Percentiles rank a stretch among this genome's conserved stretches.
Conservation (phyloP, 2,329 filamentous ascomycete species). For the Microdochium bolleyi region DNA sequence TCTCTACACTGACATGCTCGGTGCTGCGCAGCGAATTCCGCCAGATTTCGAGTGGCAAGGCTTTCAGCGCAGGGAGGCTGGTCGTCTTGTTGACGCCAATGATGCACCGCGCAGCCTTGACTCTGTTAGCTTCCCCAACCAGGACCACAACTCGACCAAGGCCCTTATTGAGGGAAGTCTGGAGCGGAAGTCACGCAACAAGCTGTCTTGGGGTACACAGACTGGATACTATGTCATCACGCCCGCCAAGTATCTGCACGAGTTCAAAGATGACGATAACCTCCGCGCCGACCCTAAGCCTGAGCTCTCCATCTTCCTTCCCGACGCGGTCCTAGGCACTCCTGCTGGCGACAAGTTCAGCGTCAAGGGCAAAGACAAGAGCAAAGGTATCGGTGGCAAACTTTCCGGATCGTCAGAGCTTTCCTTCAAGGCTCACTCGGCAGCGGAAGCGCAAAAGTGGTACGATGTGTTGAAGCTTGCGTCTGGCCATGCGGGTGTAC, state of each 20-base stretch:
- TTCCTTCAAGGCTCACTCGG: conserved; percentile 77
- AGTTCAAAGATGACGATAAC: conserved; percentile 89
- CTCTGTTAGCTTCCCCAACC: conserved; percentile 78
- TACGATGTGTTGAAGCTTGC: conserved; percentile 61
- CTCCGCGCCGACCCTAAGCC: conserved; percentile 64
- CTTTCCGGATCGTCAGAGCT: conserved; percentile 75
- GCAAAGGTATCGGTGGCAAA: conserved; percentile 72
- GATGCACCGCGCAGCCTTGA: conserved; percentile 66
- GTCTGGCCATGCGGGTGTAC: conserved; percentile 40
- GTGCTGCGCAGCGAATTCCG: conserved; percentile 67
- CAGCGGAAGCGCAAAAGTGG: conserved; percentile 79
- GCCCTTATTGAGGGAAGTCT: conserved; percentile 81
- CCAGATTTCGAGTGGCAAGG: conserved; percentile 87
- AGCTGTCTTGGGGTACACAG: conserved; percentile 69
- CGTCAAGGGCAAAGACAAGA: conserved; percentile 89
- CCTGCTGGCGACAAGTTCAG: conserved; percentile 78
- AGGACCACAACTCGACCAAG: conserved; percentile 71
- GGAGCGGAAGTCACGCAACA: conserved; percentile 84
- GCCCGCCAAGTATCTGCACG: conserved; percentile 80
- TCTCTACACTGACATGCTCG: conserved; percentile 78
- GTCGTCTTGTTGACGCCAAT: conserved; percentile 70
- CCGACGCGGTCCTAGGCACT: conserved; percentile 73
- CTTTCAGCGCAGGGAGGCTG: conserved; percentile 65
- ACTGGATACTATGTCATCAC: conserved; percentile 87
- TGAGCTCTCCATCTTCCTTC: conserved; percentile 84